Conservation (phyloP, 148 eudicot species). For the Vaccinium darrowii region DNA sequence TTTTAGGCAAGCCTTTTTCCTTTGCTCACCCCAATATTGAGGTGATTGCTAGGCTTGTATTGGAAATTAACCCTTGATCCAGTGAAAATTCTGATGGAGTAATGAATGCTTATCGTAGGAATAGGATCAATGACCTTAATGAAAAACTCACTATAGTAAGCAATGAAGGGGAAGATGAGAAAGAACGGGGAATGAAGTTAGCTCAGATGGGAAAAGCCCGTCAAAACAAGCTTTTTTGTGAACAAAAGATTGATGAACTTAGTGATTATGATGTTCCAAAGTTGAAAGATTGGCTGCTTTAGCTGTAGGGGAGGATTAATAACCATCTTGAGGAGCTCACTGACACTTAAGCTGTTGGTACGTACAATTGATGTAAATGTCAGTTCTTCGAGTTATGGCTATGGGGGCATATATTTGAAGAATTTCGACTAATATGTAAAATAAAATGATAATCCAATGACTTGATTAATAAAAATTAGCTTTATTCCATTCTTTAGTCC, state of each 20-base stretch:
- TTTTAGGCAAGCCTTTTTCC: slow-evolving; percentile 34
- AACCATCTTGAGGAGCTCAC: not conserved
- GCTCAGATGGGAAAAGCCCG: not conserved
- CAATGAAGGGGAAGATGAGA: not conserved
- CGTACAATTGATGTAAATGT: not conserved
- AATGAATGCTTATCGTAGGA: not conserved
- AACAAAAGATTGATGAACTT: not conserved
- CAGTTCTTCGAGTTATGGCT: not conserved
- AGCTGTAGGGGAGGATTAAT: not conserved
- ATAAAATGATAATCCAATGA: no score
- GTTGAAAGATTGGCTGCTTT: not conserved
- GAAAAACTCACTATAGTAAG: not conserved
- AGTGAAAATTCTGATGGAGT: not conserved
- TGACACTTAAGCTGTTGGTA: not conserved
- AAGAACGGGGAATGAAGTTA: not conserved
- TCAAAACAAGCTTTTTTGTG: not conserved
- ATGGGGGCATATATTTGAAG: no score
- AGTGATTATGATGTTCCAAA: not conserved
- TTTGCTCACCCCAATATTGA: no score
- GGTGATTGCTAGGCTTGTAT: not conserved
- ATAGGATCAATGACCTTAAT: slow-evolving; percentile 13
- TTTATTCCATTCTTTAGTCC: not conserved
- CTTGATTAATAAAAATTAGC: no score
- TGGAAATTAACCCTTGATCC: not conserved
- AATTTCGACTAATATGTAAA: no score